phyloP scores from a whole-genome alignment of 1,284 basidiomycete genomes.

The Microbotryum silenes-acaulis region DNA sequence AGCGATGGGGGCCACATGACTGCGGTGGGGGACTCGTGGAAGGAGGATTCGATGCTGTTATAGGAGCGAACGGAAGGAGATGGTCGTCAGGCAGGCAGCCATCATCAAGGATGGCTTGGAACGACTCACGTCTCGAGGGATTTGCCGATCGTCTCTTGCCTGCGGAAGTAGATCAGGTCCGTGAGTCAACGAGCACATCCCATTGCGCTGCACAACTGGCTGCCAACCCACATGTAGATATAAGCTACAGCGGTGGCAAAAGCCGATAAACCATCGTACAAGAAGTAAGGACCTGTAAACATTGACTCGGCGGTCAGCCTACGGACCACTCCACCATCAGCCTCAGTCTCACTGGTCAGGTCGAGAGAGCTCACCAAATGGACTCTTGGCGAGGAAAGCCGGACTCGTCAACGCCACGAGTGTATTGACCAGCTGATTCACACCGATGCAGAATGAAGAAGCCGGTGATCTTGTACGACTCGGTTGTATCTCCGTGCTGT shows the following conservation, averaged over 20 bases:
- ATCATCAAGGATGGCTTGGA: neutral
- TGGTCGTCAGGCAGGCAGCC: neutral
- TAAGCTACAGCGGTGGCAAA: slow-evolving; percentile 15
- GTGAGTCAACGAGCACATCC: neutral
- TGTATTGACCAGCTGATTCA: slow-evolving; percentile 48
- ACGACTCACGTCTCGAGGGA: slow-evolving; percentile 15
- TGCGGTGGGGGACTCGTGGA: slow-evolving; percentile 11
- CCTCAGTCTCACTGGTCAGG: slow-evolving; percentile 44
- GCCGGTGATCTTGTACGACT: slow-evolving; percentile 43
- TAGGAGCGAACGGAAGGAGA: too few species aligned
- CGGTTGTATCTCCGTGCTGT: slow-evolving; percentile 46
- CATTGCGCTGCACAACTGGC: too few species aligned
- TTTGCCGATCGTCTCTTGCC: slow-evolving; percentile 9
- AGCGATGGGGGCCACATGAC: neutral
- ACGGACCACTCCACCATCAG: slow-evolving; percentile 45
- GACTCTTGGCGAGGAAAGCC: neutral
- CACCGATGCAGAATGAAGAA: slow-evolving; percentile 43
- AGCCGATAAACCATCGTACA: slow-evolving; percentile 11
- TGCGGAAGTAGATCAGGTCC: neutral
- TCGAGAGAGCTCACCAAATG: slow-evolving; percentile 39
- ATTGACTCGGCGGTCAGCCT: neutral
- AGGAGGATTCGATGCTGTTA: slow-evolving; percentile 19
- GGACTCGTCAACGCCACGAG: slow-evolving; percentile 48
- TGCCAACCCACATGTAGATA: slow-evolving; percentile 12
- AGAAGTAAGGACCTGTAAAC: slow-evolving; percentile 10